phyloP scores from a whole-genome alignment of 352 stramenopile genomes.

The Globisporangium alternatum region DNA sequence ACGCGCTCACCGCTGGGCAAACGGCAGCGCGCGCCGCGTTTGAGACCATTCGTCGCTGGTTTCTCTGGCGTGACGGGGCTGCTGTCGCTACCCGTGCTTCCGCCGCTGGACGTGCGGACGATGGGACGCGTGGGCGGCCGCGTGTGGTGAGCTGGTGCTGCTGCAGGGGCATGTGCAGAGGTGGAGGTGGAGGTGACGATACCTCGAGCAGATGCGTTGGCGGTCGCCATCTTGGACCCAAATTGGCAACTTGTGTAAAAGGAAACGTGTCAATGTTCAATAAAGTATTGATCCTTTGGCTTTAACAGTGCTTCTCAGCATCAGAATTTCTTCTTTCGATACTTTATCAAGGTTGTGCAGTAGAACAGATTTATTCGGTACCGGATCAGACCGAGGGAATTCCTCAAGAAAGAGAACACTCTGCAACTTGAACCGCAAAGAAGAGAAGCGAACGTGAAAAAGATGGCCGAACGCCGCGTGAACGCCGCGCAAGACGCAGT shows the following conservation, averaged over 20 bases:
- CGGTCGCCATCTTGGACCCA: not conserved
- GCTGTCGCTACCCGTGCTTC: conserved; percentile 5
- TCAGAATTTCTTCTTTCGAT: not conserved
- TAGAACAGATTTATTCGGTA: not conserved
- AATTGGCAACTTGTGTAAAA: not conserved
- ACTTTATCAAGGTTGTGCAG: not conserved
- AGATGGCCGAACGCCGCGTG: conserved; percentile 66
- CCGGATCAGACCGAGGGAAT: not conserved
- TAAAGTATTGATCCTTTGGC: not conserved
- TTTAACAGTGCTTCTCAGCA: not conserved
- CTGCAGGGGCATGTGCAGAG: not conserved
- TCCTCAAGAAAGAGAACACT: conserved; percentile 8
- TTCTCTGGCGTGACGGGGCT: conserved; percentile 7
- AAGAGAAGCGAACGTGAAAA: not conserved
- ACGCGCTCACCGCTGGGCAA: conserved; percentile 35
- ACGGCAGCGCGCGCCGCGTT: conserved; percentile 18
- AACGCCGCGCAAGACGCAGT: conserved; percentile 83
- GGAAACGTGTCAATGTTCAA: not conserved
- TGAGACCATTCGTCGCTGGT: not conserved
- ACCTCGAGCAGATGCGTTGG: conserved; percentile 1
- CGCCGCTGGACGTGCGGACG: not conserved
- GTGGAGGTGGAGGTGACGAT: too few species aligned
- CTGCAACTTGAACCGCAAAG: conserved; percentile 7
- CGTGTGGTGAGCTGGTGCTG: not conserved
- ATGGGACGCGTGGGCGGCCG: not conserved